Base-by-base conservation (phyloP, 176 grass and related monocot species). In the Oryza australiensis region DNA sequence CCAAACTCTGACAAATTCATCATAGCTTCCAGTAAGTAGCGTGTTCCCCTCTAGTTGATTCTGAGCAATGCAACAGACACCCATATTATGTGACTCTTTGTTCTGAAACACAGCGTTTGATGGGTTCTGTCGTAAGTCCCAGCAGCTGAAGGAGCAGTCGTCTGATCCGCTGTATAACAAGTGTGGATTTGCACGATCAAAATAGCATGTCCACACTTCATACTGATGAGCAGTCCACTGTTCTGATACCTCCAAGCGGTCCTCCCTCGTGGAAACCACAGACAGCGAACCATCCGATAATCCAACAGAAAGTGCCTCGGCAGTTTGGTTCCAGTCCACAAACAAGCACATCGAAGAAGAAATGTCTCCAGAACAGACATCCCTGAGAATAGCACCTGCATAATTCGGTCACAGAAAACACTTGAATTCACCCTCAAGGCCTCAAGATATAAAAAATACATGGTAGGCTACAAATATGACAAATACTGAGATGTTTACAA, bases 1-100 rank as follows among this genome's bases (percentile, higher is more conserved):
- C 95, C 95, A 98, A 74, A 93, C 84, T 89, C 92, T 93, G 43
- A 98, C 81, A 38, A 85, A 93, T 85, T 98, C 95, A 86, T 98
- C 95, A 77, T 98, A 98, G 73, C 95, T 98, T 72, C 95, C 95
- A 23, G 95, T 98, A 76, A 93, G 76, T 23, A 95, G 78, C 26
- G 77, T 84, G 70, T 98, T 91, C 38, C 59, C 46, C 12, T 95
- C 91, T 18, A 81, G 79, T 37, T 86, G 86, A 59, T 88, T 87
- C 72, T 94, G 92, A 75, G 90, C 49, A 70, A 98, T 89, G 40
- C 95, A 93, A 66, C 95, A 98, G 2, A 98, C 90, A 63, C 92
- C 92, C 95, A 98, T 98, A 57, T 37, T 91, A 83, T 95, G 95
- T 15, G 95, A 82, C 77, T 90, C 95, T 12, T 67, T 79, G 69